These are phyloP conservation scores for Cenchrus purpureus DNA, from an alignment of 176 grass and related monocot genomes.

Conservation along the genomic window DNA sequence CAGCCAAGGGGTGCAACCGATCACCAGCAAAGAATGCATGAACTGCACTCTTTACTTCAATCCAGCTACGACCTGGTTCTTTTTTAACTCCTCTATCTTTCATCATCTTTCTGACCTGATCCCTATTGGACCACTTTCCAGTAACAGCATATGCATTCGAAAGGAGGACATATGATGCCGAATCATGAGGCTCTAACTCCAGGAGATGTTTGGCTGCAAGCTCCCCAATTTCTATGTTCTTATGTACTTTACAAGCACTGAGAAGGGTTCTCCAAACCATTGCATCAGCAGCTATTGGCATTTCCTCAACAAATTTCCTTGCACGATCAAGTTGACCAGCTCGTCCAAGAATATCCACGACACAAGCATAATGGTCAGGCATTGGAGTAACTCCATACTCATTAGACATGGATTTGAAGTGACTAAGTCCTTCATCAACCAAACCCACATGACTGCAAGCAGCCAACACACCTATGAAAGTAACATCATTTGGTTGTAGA, in stretches of 20 bases:
- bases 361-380: slow-evolving; percentile 75
- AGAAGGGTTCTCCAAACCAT: slow-evolving; percentile 82
- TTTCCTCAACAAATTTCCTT: slow-evolving; percentile 69
- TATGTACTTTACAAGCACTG: slow-evolving; percentile 63
- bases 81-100: slow-evolving; percentile 72
- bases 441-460: slow-evolving; percentile 81
- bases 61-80: slow-evolving; percentile 66
- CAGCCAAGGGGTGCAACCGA: slow-evolving; percentile 51
- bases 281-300: slow-evolving; percentile 63
- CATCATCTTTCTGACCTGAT: slow-evolving; percentile 83
- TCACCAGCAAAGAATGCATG: slow-evolving; percentile 80
- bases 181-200: slow-evolving; percentile 69
- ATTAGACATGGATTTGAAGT: slow-evolving; percentile 66
- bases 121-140: slow-evolving; percentile 62
- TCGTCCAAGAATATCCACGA: slow-evolving; percentile 81
- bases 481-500: slow-evolving; percentile 68
- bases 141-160: slow-evolving; percentile 78
- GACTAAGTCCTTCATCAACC: slow-evolving; percentile 64
- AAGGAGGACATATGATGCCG: slow-evolving; percentile 64
- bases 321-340: slow-evolving; percentile 66
- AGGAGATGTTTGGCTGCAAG: slow-evolving; percentile 69
- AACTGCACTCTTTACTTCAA: slow-evolving; percentile 61
- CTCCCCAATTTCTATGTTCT: slow-evolving; percentile 69
- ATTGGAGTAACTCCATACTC: slow-evolving; percentile 49
- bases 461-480: slow-evolving; percentile 77